Conservation (phyloP, 1,284 basidiomycete species). For the Puccinia hordei region DNA sequence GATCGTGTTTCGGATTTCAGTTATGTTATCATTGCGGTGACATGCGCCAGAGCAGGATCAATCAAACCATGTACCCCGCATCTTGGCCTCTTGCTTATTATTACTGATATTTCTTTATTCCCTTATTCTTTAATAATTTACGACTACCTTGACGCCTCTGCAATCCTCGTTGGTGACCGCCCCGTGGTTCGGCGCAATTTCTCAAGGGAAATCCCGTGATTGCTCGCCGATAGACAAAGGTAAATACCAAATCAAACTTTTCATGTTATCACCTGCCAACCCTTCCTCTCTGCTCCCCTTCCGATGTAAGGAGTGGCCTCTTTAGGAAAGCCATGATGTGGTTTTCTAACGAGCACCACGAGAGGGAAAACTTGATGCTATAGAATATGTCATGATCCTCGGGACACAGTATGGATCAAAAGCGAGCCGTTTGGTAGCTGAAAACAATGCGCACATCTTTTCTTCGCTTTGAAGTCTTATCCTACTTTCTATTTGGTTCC, state of each 20-base stretch:
- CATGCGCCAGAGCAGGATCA: not conserved
- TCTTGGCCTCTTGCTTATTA: not conserved
- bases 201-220: not conserved
- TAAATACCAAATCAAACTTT: not conserved
- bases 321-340: too few species aligned
- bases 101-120: not conserved
- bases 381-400: too few species aligned
- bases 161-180: not conserved
- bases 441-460: too few species aligned
- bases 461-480: not conserved
- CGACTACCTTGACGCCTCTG: not conserved
- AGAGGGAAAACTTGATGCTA: too few species aligned
- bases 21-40: not conserved
- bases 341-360: too few species aligned
- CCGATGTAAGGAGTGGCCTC: not conserved
- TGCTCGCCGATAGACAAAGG: not conserved
- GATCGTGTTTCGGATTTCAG: conserved; percentile 12
- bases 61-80: not conserved
- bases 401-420: too few species aligned
- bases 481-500: not conserved
- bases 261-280: not conserved
- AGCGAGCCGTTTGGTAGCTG: too few species aligned
- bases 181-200: not conserved
- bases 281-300: not conserved
- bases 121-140: not conserved